Percentiles rank a stretch among this genome's conserved stretches.
These are phyloP conservation scores for Rhizophagus sp. DNA, from an alignment of 192 early-diverging fungal genomes.

Conservation along the genomic window DNA sequence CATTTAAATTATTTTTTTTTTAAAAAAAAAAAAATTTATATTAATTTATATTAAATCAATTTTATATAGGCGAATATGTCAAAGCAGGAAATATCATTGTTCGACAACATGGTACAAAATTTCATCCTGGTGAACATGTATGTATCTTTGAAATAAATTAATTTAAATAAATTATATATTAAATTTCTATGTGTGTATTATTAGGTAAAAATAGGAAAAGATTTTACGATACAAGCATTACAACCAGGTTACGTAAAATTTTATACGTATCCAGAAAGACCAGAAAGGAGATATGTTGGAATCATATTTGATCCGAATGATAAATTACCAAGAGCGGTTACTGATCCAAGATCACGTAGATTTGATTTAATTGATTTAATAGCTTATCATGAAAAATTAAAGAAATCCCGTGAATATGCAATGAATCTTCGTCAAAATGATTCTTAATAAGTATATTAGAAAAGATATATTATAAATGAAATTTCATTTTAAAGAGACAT, in stretches of 20 bases:
- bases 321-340: conserved; percentile 58
- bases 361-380: conserved; percentile 67
- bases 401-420: conserved; percentile 37
- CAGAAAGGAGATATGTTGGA: conserved; percentile 65
- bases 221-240: conserved; percentile 75
- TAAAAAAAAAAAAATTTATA: background rate
- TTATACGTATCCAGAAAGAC: conserved; percentile 62
- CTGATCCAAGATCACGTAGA: conserved; percentile 65
- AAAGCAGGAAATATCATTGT: conserved; percentile 79
- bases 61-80: conserved; percentile 60
- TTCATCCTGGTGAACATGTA: conserved; percentile 80
- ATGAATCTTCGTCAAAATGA: background rate
- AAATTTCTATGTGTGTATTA: background rate
- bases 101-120: conserved; percentile 77
- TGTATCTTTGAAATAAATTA: background rate
- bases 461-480: too few relatives aligned
- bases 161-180: background rate
- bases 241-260: conserved; percentile 75
- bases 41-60: background rate
- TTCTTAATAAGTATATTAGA: background rate
- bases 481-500: too few relatives aligned
- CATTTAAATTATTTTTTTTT: background rate
- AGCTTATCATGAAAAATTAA: conserved; percentile 35
- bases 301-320: conserved; percentile 64
- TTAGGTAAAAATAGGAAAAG: conserved; percentile 70